phyloP scores from a whole-genome alignment of 2,329 filamentous ascomycete genomes.

The Venturia oleaginea region DNA sequence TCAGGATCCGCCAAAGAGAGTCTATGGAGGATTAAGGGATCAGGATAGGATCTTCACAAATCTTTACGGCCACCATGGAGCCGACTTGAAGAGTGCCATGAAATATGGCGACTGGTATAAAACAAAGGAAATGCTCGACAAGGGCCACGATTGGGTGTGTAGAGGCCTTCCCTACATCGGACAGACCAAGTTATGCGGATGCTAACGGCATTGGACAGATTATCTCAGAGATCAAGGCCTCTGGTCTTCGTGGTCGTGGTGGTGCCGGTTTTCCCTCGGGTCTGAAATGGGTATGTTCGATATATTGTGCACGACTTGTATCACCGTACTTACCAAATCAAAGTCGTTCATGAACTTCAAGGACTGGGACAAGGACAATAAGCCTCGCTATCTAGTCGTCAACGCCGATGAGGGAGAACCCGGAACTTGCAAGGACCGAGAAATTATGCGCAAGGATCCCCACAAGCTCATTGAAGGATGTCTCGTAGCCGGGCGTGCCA shows the following conservation, averaged over 20 bases:
- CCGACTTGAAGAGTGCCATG: slow-evolving; percentile 87
- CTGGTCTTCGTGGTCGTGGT: slow-evolving; percentile 87
- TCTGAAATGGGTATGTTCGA: slow-evolving; percentile 82
- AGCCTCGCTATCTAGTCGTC: slow-evolving; percentile 93
- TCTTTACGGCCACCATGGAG: slow-evolving; percentile 84
- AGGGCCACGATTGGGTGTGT: slow-evolving; percentile 86
- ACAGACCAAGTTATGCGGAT: slow-evolving; percentile 18
- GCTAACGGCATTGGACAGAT: slow-evolving; percentile 45
- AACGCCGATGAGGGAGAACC: slow-evolving; percentile 98
- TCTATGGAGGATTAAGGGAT: slow-evolving; percentile 82
- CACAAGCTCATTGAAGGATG: slow-evolving; percentile 99
- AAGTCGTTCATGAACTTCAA: slow-evolving; percentile 99
- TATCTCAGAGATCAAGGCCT: slow-evolving; percentile 94
- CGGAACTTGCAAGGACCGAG: slow-evolving; percentile 97
- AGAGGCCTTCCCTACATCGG: slow-evolving; percentile 3
- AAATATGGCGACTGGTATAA: slow-evolving; percentile 99
- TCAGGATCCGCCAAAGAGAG: slow-evolving; percentile 47
- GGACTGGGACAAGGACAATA: slow-evolving; percentile 96
- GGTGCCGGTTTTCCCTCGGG: slow-evolving; percentile 97
- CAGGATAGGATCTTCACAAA: slow-evolving; percentile 99
- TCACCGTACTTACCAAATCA: not conserved
- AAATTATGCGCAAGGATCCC: slow-evolving; percentile 99
- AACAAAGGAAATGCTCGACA: slow-evolving; percentile 95
- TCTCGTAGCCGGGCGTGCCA: slow-evolving; percentile 87
- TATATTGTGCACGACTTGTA: not conserved